Evolutionary conservation across 2,329 filamentous ascomycete genomes (phyloP).

Genomic region (Coccinonectria pachysandricola): DNA sequence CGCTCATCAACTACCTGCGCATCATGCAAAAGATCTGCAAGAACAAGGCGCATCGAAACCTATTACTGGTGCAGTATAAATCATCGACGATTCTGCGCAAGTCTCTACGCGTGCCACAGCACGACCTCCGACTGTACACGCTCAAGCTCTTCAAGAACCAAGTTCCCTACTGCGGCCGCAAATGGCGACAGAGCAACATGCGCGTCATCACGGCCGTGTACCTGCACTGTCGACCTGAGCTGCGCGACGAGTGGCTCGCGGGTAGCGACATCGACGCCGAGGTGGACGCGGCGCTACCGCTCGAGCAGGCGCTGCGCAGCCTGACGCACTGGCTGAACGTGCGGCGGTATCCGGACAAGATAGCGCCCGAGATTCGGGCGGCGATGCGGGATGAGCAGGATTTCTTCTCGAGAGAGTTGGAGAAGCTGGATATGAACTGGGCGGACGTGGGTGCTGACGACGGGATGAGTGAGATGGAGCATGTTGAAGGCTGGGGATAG

Average conservation of each 20-base stretch:
- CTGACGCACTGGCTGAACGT: conserved; percentile 94
- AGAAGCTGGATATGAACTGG: conserved; percentile 54
- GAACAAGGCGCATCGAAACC: conserved; percentile 85
- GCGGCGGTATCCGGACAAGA: conserved; percentile 67
- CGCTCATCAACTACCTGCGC: conserved; percentile 87
- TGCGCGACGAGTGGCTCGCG: conserved; percentile 89
- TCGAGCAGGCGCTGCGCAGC: conserved; percentile 82
- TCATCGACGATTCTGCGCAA: conserved; percentile 87
- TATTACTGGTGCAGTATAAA: conserved; percentile 92
- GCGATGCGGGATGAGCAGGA: conserved; percentile 64
- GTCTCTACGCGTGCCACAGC: conserved; percentile 81
- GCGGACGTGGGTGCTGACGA: conserved; percentile 29
- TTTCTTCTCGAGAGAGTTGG: conserved; percentile 69
- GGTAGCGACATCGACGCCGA: conserved; percentile 88
- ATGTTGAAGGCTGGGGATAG: conserved; percentile 21
- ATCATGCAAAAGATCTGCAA: conserved; percentile 98
- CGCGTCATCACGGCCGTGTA: conserved; percentile 96
- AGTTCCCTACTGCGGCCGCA: conserved; percentile 93
- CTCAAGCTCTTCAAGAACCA: conserved; percentile 98
- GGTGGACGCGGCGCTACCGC: conserved; percentile 81
- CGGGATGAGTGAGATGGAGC: conserved; percentile 23
- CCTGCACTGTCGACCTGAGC: conserved; percentile 81
- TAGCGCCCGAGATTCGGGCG: conserved; percentile 48
- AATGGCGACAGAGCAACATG: conserved; percentile 98
- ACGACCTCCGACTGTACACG: conserved; percentile 80